phyloP scores from a whole-genome alignment of 2,329 filamentous ascomycete species.

The Fusarium praegraminearum region DNA sequence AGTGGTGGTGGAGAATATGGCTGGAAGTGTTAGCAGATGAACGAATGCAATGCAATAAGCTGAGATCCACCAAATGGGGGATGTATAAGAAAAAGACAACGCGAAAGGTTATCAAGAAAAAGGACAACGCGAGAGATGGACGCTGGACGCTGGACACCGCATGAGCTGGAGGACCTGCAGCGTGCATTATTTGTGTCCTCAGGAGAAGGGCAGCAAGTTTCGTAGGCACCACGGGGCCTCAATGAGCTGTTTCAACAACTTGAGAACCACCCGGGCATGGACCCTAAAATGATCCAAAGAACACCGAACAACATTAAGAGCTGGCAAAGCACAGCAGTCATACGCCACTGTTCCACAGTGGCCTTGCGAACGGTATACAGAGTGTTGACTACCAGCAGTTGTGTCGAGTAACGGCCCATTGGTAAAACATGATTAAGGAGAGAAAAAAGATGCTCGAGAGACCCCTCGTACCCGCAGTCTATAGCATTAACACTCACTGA shows the following conservation, averaged over 20 bases:
- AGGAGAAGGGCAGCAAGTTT: conserved; percentile 29
- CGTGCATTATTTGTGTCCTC: conserved; percentile 11
- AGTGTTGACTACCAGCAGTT: conserved; percentile 5
- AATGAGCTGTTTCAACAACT: conserved; percentile 32
- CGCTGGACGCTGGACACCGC: neutral
- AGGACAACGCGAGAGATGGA: neutral
- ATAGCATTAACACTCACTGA: conserved; percentile 29
- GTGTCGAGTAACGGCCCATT: neutral
- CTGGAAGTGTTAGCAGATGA: conserved; percentile 34
- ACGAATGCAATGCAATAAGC: conserved; percentile 24
- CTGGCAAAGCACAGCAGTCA: conserved; percentile 12
- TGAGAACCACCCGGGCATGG: conserved; percentile 22
- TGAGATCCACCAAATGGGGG: conserved; percentile 16
- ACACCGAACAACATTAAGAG: conserved; percentile 13
- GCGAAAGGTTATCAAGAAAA: neutral
- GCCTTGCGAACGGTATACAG: conserved; percentile 9
- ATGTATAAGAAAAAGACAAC: conserved; percentile 9
- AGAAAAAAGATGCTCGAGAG: conserved; percentile 13
- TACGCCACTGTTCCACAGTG: conserved; percentile 10
- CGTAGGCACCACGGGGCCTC: conserved; percentile 19
- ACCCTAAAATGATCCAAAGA: conserved; percentile 28
- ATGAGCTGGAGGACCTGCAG: conserved; percentile 2
- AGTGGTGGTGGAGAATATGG: conserved; percentile 23
- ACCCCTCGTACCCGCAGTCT: conserved; percentile 6
- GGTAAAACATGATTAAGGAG: conserved; percentile 12